phyloP scores from a whole-genome alignment of 2,329 filamentous ascomycete species.

The Helicocarpus griseus region DNA sequence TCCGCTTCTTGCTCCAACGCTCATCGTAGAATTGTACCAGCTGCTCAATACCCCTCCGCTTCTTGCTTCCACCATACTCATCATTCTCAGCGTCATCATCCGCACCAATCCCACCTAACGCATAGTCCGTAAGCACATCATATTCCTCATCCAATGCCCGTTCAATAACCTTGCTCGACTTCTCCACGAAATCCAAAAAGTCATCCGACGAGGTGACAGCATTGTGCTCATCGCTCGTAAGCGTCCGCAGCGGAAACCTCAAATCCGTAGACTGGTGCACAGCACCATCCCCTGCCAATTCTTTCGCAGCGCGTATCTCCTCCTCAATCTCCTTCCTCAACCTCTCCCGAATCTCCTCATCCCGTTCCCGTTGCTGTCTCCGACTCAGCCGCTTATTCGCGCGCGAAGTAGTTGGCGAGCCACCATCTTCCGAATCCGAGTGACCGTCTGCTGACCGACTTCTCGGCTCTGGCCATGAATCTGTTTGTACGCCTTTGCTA shows the following conservation, averaged over 20 bases:
- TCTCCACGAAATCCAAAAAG: slow-evolving; percentile 89
- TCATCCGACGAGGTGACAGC: slow-evolving; percentile 88
- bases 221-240: slow-evolving; percentile 76
- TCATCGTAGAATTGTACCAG: slow-evolving; percentile 90
- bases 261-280: slow-evolving; percentile 37
- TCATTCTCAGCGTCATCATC: slow-evolving; percentile 69
- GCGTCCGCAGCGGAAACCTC: slow-evolving; percentile 65
- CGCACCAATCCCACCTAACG: slow-evolving; percentile 61
- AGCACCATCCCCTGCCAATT: slow-evolving; percentile 26
- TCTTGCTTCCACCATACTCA: slow-evolving; percentile 35
- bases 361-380: slow-evolving; percentile 68
- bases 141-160: slow-evolving; percentile 91
- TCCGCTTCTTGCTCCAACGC: slow-evolving; percentile 92
- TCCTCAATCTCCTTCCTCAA: slow-evolving; percentile 86
- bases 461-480: slow-evolving; percentile 53
- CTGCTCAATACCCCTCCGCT: slow-evolving; percentile 53
- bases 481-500: slow-evolving; percentile 92
- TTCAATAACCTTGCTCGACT: slow-evolving; percentile 94
- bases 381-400: slow-evolving; percentile 66
- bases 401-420: slow-evolving; percentile 42
- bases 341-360: slow-evolving; percentile 80
- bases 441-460: slow-evolving; percentile 45
- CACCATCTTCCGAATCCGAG: slow-evolving; percentile 54
- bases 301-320: slow-evolving; percentile 65
- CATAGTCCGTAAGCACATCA: slow-evolving; percentile 91